phyloP scores from a whole-genome alignment of 305 asterid species.

The Euphrasia arctica region DNA sequence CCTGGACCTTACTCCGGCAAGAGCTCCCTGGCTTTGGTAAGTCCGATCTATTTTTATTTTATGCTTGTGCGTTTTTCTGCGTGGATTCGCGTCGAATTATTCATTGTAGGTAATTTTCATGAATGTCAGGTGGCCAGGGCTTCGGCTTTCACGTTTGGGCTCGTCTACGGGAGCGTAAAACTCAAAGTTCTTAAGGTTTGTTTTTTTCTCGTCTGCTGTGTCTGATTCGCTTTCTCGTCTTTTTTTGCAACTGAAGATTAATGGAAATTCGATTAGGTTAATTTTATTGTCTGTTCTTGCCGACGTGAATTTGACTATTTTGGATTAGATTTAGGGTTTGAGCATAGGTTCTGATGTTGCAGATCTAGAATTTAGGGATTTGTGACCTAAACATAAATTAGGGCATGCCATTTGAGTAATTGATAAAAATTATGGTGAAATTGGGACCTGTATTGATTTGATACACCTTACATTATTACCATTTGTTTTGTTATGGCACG shows the following conservation, averaged over 20 bases:
- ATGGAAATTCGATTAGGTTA: not conserved
- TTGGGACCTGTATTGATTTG: not conserved
- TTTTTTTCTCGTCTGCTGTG: not conserved
- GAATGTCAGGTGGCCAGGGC: conserved; percentile 80
- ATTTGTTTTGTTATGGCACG: too few relatives aligned
- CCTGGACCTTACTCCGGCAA: conserved; percentile 52
- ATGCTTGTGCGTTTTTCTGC: not conserved
- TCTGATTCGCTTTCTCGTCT: conserved; percentile 2
- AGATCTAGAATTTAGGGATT: conserved; percentile 21
- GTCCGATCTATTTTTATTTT: conserved; percentile 22
- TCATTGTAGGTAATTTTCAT: not conserved
- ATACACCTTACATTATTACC: too few relatives aligned
- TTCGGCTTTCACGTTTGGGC: conserved; percentile 70
- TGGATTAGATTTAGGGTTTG: not conserved
- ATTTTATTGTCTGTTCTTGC: conserved; percentile 7
- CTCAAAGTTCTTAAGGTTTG: conserved; percentile 72
- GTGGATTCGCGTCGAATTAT: conserved; percentile 6
- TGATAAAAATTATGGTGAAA: not conserved
- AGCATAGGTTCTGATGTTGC: not conserved
- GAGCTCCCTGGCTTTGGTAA: conserved; percentile 48
- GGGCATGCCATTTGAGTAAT: not conserved
- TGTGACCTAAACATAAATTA: not conserved
- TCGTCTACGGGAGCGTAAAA: conserved; percentile 70
- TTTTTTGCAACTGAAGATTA: not conserved
- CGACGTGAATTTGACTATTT: not conserved